phyloP scores from a whole-genome alignment of 1,139 yeast genomes.

The Geotrichum siamense region DNA sequence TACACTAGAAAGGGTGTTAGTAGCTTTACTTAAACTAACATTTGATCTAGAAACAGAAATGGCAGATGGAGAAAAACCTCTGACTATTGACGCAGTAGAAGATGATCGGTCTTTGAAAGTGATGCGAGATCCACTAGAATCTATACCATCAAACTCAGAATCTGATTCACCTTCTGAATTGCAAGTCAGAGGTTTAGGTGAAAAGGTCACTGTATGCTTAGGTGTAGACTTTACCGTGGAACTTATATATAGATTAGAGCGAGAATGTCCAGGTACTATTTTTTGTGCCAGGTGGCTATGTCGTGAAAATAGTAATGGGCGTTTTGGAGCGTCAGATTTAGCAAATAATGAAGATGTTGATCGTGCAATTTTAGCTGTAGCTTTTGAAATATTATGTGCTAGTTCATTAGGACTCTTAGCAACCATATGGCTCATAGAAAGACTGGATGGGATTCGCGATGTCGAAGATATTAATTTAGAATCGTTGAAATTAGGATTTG shows the following conservation, averaged over 20 bases:
- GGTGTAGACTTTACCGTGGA: background rate
- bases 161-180: conserved; percentile 3
- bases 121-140: conserved; percentile 19
- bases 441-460: conserved; percentile 6
- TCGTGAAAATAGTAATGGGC: conserved; percentile 12
- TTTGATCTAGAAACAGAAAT: conserved; percentile 24
- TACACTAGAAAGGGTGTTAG: background rate
- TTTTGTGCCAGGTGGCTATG: conserved; percentile 7
- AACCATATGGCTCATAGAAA: conserved; percentile 10
- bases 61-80: conserved; percentile 42
- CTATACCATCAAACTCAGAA: conserved; percentile 16
- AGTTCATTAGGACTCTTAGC: conserved; percentile 7
- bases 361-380: conserved; percentile 8
- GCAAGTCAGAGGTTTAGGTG: background rate
- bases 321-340: conserved; percentile 6
- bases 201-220: conserved; percentile 4
- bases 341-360: conserved; percentile 12
- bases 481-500: conserved; percentile 2
- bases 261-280: background rate
- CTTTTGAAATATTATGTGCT: conserved; percentile 2
- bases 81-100: conserved; percentile 37
- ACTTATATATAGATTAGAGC: background rate
- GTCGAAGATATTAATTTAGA: background rate
- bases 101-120: conserved; percentile 25
- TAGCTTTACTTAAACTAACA: background rate